A percentile compares a stretch with the other conserved stretches of the same genome.
phyloP scores from a whole-genome alignment of 2,329 filamentous ascomycete species.

The Curvularia sp. region DNA sequence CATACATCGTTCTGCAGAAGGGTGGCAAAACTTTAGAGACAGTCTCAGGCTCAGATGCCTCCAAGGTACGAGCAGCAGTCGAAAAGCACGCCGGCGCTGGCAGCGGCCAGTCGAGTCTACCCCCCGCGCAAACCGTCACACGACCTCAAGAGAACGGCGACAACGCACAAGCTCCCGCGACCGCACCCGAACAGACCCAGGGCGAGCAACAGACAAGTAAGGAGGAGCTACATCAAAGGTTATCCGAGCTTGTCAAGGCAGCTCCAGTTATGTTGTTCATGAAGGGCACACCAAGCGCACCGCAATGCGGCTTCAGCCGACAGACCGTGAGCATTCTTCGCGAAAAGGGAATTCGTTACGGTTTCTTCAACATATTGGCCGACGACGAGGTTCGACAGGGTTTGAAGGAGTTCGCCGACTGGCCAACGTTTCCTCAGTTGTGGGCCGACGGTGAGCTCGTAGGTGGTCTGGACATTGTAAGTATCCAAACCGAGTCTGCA shows the following conservation, averaged over 20 bases:
- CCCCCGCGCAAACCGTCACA: conserved; percentile 53
- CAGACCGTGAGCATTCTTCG: conserved; percentile 86
- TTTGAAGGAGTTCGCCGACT: conserved; percentile 96
- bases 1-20: conserved; percentile 84
- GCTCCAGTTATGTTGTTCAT: conserved; percentile 99
- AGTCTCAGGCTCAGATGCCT: conserved; percentile 87
- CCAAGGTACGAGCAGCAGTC: conserved; percentile 83
- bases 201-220: conserved; percentile 60
- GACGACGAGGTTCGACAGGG: conserved; percentile 97
- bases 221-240: conserved; percentile 82
- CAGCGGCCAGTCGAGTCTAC: conserved; percentile 50
- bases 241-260: conserved; percentile 87
- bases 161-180: conserved; percentile 51
- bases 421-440: conserved; percentile 96
- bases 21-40: conserved; percentile 79
- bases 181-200: conserved; percentile 56
- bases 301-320: conserved; percentile 91
- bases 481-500: conserved; percentile 46
- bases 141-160: conserved; percentile 51
- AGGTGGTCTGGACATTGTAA: conserved; percentile 93
- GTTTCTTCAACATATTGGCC: conserved; percentile 98
- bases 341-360: conserved; percentile 91
- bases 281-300: conserved; percentile 89
- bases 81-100: conserved; percentile 74
- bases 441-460: conserved; percentile 91